Base-by-base conservation (phyloP, 306 rosid genomes). In the Pyrus communis region DNA sequence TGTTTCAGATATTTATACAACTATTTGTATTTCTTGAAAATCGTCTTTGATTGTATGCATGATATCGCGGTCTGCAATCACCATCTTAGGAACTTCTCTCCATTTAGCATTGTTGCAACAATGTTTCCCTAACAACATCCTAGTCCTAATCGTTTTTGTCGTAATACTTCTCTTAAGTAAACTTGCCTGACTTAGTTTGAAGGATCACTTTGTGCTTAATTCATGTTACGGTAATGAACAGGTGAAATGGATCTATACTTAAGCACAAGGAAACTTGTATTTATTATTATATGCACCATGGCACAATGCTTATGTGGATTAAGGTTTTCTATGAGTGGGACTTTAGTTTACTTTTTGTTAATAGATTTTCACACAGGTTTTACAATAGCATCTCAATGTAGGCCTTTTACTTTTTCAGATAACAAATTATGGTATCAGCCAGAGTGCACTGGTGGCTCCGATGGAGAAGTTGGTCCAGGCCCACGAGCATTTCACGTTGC, bases 401-500 rank as follows among this genome's bases (percentile, higher is more conserved):
- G 33, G 60, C 40, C 43, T 75, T 81, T 64, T 38, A 66, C 85
- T 75, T 28, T 46, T 68, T 75, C 92, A 95, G 98, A 90, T 57
- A 88, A 88, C 43, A 90, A 84, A 80, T 60, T 84, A 74, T 95
- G 98, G 98, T 90, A 84, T 79, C 85, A 86, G 83, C 98, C 98
- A 67, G 97, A 92, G 72, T 95, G 97, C 92, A 90, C 92, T 0
- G 98, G 98, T 77, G 97, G 87, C 63, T 82, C 96, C 42, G 91
- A 88, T 60, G 97, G 90, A 75, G 88, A 86, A 78, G 96, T 92
- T 66, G 97, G 96, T 75, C 97, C 97, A 49, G 85, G 89, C 71
- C 91, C 97, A 27, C 93, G 97, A 71, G 96, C 98, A 38, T 95
- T 95, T 83, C 97, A 95, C 69, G 79, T 92, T 66, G 97, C 98